phyloP scores from a whole-genome alignment of 495 filamentous ascomycete species.

The Penicillium parvum region DNA sequence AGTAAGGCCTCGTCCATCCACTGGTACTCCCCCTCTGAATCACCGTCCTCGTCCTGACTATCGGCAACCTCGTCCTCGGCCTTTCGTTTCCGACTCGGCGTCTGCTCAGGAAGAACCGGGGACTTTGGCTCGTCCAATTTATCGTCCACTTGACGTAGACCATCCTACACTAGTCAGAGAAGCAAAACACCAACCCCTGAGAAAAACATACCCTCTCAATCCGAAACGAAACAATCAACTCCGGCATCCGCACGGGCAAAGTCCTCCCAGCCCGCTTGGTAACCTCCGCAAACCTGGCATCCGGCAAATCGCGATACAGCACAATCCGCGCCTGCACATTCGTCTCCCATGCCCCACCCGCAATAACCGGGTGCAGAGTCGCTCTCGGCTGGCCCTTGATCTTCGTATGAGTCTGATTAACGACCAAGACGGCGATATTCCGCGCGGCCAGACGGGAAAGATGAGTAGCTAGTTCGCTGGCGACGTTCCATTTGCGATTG shows the following conservation, averaged over 20 bases:
- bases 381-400: constrained; percentile 52
- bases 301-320: constrained; percentile 60
- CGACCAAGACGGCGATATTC: constrained; percentile 61
- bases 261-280: constrained; percentile 40
- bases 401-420: constrained; percentile 69
- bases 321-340: constrained; percentile 62
- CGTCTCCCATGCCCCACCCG: constrained; percentile 64
- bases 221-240: constrained; percentile 35
- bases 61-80: constrained; percentile 44
- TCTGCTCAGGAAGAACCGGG: constrained; percentile 11
- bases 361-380: constrained; percentile 67
- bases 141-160: constrained; percentile 21
- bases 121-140: constrained; percentile 1
- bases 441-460: constrained; percentile 67
- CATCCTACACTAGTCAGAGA: constrained; percentile 20
- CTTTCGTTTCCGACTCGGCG: constrained; percentile 43
- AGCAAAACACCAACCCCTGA: neutral
- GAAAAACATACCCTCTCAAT: constrained; percentile 35
- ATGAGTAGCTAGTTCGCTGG: constrained; percentile 50
- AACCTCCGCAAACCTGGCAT: constrained; percentile 40
- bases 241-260: constrained; percentile 27
- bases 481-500: constrained; percentile 57
- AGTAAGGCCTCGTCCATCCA: constrained; percentile 21
- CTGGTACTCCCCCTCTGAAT: constrained; percentile 38
- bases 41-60: constrained; percentile 48